phyloP scores from a whole-genome alignment of 2,329 filamentous ascomycete genomes.

The Verticillium klebahnii region DNA sequence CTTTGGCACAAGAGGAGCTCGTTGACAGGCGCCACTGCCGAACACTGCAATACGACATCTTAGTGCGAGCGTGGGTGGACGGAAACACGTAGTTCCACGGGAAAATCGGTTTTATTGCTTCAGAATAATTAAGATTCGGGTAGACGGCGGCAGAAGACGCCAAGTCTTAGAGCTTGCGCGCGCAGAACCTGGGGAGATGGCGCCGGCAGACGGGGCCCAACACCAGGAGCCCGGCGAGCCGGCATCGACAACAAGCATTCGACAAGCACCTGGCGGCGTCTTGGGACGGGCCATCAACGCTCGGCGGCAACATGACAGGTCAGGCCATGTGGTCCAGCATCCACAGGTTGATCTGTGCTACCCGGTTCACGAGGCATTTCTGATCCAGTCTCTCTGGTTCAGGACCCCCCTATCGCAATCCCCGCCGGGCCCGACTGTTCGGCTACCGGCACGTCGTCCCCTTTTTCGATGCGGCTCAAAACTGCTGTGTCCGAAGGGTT shows the following conservation, averaged over 20 bases:
- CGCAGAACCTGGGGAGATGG: not conserved
- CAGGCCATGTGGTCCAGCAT: not conserved
- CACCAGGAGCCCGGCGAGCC: not conserved
- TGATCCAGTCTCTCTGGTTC: not conserved
- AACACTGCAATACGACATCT: not conserved
- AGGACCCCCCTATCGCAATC: not conserved
- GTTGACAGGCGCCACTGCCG: not conserved
- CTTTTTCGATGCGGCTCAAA: not conserved
- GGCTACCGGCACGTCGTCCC: not conserved
- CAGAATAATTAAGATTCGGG: not conserved
- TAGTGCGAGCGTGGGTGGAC: not conserved
- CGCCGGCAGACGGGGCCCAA: not conserved
- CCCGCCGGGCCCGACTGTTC: not conserved
- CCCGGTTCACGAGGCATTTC: not conserved
- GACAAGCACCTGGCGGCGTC: not conserved
- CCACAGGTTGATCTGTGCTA: not conserved
- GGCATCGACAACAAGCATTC: not conserved
- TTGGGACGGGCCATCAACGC: not conserved
- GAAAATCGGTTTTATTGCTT: not conserved
- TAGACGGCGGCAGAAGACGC: not conserved
- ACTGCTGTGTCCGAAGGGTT: not conserved
- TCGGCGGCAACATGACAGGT: not conserved
- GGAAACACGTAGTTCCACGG: not conserved
- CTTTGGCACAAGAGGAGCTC: not conserved
- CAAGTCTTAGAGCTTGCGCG: not conserved